Evolutionary conservation across 139 green algal genomes (phyloP).

Genomic region (Penium margaritaceum): DNA sequence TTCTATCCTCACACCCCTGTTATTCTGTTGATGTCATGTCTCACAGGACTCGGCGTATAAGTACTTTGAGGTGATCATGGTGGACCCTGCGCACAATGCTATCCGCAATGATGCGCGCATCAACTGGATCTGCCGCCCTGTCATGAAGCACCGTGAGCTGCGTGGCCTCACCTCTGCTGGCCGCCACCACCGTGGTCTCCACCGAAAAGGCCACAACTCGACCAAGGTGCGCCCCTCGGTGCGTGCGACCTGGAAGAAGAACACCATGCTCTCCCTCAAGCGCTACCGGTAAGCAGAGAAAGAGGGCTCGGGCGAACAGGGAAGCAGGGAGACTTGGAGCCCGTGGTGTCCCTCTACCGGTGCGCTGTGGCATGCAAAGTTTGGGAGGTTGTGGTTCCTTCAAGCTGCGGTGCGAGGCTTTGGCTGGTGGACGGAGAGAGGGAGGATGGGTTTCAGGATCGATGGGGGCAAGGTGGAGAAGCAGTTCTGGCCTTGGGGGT

Average conservation of each 20-base stretch:
- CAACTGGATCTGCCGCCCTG: conserved; percentile 97
- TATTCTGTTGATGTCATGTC: too few relatives aligned
- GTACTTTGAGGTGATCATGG: conserved; percentile 98
- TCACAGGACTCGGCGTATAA: conserved; percentile 97
- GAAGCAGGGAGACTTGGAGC: too few relatives aligned
- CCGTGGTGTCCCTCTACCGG: too few relatives aligned
- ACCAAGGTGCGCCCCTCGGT: conserved; percentile 78
- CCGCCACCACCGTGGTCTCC: conserved; percentile 84
- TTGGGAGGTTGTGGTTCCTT: too few relatives aligned
- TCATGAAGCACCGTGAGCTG: conserved; percentile 96
- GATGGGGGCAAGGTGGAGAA: too few relatives aligned
- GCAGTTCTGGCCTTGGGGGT: too few relatives aligned
- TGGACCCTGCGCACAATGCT: conserved; percentile 89
- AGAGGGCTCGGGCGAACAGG: too few relatives aligned
- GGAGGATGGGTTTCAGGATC: too few relatives aligned
- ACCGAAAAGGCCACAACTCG: conserved; percentile 65
- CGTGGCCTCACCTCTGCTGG: conserved; percentile 89
- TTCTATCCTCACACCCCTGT: too few relatives aligned
- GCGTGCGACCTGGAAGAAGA: conserved; percentile 77
- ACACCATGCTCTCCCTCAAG: conserved; percentile 80
- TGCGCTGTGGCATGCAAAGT: too few relatives aligned
- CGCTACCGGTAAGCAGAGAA: conserved; percentile 89
- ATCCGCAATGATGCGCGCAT: conserved; percentile 91
- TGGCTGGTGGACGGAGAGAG: too few relatives aligned
- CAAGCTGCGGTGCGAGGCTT: too few relatives aligned